Evolutionary conservation across 2,329 filamentous ascomycete genomes (phyloP).

Genomic region (Fusarium sp.): DNA sequence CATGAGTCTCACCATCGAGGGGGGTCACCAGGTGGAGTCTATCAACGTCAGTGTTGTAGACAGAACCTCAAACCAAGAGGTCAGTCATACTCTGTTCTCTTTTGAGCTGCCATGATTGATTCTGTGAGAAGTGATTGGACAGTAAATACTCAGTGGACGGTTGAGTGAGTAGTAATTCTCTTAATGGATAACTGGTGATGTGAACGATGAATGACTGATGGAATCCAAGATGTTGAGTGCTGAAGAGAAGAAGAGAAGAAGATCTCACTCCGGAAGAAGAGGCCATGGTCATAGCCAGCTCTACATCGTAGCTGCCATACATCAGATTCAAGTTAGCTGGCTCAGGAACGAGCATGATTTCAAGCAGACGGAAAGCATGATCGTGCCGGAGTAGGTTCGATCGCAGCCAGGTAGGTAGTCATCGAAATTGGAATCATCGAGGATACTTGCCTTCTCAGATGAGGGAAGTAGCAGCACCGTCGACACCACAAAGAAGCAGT

Average conservation of each 20-base stretch:
- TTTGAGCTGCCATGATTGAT: not conserved
- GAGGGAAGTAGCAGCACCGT: not conserved
- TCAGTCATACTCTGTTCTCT: not conserved
- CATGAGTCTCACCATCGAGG: not conserved
- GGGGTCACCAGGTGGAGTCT: not conserved
- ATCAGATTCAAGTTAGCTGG: not conserved
- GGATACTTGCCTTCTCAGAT: not conserved
- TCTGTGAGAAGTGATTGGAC: not conserved
- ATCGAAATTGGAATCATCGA: not conserved
- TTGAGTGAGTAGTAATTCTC: slow-evolving; percentile 1
- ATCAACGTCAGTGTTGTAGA: not conserved
- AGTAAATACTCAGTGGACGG: not conserved
- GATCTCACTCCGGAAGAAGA: not conserved
- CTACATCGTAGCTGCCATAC: not conserved
- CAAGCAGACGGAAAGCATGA: not conserved
- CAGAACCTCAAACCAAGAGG: not conserved
- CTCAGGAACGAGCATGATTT: not conserved
- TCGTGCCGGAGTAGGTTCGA: not conserved
- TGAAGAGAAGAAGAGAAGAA: not conserved
- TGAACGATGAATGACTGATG: slow-evolving; percentile 18
- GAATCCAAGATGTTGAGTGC: slow-evolving; percentile 11
- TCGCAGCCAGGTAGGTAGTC: not conserved
- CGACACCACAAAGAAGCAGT: not conserved
- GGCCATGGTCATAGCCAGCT: not conserved
- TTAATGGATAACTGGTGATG: slow-evolving; percentile 10